Base-by-base conservation (phyloP, 306 rosid genomes). In the Mimosa pudica region DNA sequence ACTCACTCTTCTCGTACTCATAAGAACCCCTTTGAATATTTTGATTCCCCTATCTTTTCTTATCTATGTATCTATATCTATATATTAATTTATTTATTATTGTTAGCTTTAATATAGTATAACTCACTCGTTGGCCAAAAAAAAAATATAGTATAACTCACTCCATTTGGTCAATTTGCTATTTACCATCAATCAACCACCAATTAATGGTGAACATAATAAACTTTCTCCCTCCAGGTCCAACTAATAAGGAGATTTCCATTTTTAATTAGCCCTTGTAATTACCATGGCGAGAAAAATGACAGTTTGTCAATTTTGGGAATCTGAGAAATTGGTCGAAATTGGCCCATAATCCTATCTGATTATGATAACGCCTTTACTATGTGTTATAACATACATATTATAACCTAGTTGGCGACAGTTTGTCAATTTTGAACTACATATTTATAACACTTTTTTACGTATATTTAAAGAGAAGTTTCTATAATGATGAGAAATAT, bases 21-120 rank as follows among this genome's bases (percentile, higher is more conserved):
- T 60, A 20, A 76, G 48, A 80, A 54, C 69, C 72, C 47, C 65
- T 60, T 60, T 60, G 65, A 60, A 60, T 20, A 11, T 73, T 73
- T 66, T 60, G 46, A 80, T 77, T 74, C 79, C 81, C 68, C 51
- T 12, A 55, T 63, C 44, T 63, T 63, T 18, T 11, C 7, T 4
- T 13, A 5, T 64, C n/a, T 35, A 13, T 63, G 5, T 44, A 44
- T 9, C 42, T 38, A 38, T 38, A 38, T 38, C 42, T 38, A 38
- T 38, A 4, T 4, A 4, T 38, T 2, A 24, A 47, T 47, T 12
- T 67, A 38, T 48, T 11, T 14, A 49, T 49, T 49, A 49, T 13
- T 49, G 12, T 12, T n/a, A 5, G 58, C 20, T 52, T 13, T 14
- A 52, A 16, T 55, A 10, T 46, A 24, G 30, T 24, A 24, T 24